Percentiles rank a stretch among this genome's conserved stretches.
Evolutionary conservation across 129 eudicot genomes (phyloP).

Genomic region (Centella asiatica): DNA sequence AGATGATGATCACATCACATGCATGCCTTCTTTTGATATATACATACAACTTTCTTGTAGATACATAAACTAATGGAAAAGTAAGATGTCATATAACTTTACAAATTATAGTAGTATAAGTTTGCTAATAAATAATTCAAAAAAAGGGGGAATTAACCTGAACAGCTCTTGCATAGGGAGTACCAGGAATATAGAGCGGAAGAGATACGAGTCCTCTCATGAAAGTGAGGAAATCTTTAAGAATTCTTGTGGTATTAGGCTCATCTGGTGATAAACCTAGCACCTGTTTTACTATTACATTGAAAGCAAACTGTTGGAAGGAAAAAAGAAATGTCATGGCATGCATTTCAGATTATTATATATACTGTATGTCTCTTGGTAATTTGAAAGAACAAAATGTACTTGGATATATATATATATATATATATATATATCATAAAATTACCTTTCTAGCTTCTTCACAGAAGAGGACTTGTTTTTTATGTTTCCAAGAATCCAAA

Average conservation of each 20-base stretch:
- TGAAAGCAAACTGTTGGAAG: conserved; percentile 55
- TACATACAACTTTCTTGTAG: too few relatives aligned
- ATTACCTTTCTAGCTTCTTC: conserved; percentile 76
- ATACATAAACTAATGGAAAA: too few relatives aligned
- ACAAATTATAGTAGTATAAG: too few relatives aligned
- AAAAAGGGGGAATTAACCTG: conserved; percentile 30
- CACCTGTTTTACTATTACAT: conserved; percentile 80
- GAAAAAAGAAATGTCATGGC: too few relatives aligned
- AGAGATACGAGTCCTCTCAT: conserved; percentile 77
- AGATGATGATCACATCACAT: too few relatives aligned
- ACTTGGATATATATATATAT: too few relatives aligned
- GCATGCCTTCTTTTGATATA: too few relatives aligned
- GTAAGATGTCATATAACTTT: too few relatives aligned
- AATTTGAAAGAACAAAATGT: too few relatives aligned
- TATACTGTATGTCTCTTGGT: too few relatives aligned
- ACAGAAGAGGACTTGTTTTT: conserved; percentile 53
- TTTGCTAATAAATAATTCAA: background rate
- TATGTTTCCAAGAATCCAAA: conserved; percentile 60
- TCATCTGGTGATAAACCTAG: conserved; percentile 65
- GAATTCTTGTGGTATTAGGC: conserved; percentile 46
- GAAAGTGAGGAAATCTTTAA: conserved; percentile 67
- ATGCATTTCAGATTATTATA: too few relatives aligned
- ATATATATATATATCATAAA: too few relatives aligned
- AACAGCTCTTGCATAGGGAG: conserved; percentile 87
- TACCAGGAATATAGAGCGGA: conserved; percentile 73